These are phyloP conservation scores for Omphalotus olearius DNA, from an alignment of 1,284 basidiomycete species.

Conservation along the genomic window DNA sequence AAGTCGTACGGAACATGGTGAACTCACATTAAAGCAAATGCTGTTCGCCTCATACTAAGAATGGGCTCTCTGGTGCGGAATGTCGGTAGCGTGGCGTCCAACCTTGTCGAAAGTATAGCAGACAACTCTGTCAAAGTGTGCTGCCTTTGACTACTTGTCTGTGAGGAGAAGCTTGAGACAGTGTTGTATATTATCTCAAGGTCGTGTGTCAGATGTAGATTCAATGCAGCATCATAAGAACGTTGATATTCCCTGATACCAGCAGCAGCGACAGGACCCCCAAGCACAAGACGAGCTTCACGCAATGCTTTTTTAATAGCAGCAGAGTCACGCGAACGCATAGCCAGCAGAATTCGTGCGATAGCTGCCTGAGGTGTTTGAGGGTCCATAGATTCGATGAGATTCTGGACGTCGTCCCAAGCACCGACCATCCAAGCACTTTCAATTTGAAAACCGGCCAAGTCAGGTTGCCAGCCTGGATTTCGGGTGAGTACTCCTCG, in stretches of 20 bases:
- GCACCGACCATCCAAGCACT: slow-evolving; percentile 95
- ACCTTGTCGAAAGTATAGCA: slow-evolving; percentile 51
- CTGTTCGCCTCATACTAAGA: slow-evolving; percentile 86
- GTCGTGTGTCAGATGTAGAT: slow-evolving; percentile 89
- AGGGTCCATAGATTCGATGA: slow-evolving; percentile 48
- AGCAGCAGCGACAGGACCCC: slow-evolving; percentile 77
- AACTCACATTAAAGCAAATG: slow-evolving; percentile 70
- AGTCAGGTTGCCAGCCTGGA: slow-evolving; percentile 77
- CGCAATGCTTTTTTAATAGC: slow-evolving; percentile 52
- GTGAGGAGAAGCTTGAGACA: slow-evolving; percentile 29
- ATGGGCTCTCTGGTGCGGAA: slow-evolving; percentile 92
- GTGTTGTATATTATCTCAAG: slow-evolving; percentile 73
- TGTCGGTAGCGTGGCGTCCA: slow-evolving; percentile 81
- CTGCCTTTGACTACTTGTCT: slow-evolving; percentile 25
- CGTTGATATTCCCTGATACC: slow-evolving; percentile 80
- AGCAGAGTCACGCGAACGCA: slow-evolving; percentile 52
- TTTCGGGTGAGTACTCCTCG: slow-evolving; percentile 85
- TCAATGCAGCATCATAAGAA: slow-evolving; percentile 83
- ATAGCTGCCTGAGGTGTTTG: slow-evolving; percentile 70
- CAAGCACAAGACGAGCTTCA: slow-evolving; percentile 74
- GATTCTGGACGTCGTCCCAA: slow-evolving; percentile 76
- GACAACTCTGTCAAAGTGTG: slow-evolving; percentile 38
- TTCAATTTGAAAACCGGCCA: slow-evolving; percentile 88
- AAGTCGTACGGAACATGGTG: slow-evolving; percentile 2
- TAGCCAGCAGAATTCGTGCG: slow-evolving; percentile 79